phyloP scores from a whole-genome alignment of 129 eudicot species.

The Flaveria brownii region DNA sequence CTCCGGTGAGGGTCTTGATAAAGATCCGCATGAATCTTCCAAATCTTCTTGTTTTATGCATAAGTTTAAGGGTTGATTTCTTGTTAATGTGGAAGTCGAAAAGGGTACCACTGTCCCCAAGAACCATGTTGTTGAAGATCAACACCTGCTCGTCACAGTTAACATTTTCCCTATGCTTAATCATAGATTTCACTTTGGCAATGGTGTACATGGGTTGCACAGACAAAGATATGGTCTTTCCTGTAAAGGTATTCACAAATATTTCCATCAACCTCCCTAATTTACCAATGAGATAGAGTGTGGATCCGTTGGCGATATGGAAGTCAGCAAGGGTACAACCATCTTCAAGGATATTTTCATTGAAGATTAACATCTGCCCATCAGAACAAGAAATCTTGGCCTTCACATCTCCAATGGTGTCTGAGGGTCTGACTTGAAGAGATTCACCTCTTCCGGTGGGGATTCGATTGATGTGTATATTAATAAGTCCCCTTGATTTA shows the following conservation, averaged over 20 bases:
- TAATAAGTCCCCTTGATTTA: neutral
- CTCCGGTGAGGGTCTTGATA: neutral
- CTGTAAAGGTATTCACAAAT: neutral
- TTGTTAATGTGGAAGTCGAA: neutral
- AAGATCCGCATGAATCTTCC: constrained; percentile 1
- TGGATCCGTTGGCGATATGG: neutral
- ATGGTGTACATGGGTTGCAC: neutral
- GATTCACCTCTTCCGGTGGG: neutral
- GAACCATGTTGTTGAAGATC: neutral
- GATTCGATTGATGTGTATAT: no score
- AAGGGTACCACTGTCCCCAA: neutral
- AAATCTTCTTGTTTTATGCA: neutral
- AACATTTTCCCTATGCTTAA: neutral
- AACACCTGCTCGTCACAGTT: neutral
- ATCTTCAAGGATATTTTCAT: neutral
- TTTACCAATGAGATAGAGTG: neutral
- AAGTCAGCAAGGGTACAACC: neutral
- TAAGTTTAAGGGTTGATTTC: neutral
- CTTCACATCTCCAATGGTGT: neutral
- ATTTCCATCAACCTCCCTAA: neutral
- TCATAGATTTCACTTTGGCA: neutral
- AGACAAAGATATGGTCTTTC: neutral
- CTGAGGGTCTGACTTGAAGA: neutral
- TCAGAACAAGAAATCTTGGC: neutral
- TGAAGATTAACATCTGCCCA: neutral